Base-by-base conservation (phyloP, 2,329 filamentous ascomycete genomes). In the Chalara sp. region DNA sequence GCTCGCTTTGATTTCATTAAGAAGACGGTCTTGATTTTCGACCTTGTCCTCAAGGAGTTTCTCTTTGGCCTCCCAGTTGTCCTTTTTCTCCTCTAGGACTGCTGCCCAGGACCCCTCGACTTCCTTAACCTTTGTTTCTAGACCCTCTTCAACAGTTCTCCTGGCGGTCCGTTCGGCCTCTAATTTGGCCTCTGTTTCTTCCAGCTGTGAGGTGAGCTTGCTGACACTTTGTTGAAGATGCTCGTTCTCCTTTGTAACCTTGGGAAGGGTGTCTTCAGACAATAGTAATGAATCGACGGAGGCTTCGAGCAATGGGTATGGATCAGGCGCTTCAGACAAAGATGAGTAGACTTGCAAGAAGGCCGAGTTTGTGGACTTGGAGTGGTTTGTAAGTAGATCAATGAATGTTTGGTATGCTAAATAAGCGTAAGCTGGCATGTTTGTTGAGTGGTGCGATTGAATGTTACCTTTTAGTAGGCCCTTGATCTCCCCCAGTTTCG, bases 21-120 rank as follows among this genome's bases (percentile, higher is more conserved):
- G 71, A 39, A 99, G 71, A 6, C 90, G 83, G 46, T 99, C 93
- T 65, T 99, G 92, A 61, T 86, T 95, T 67, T 96, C 92, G 3
- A 95, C 76, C 70, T 96, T 97, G 61, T 97, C 92, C 63, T 96
- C 90, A 53, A 96, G 70, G 31, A 81, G 83, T 71, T 87, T 88
- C 72, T 99, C 93, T 66, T 95, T 96, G 6, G 92, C 84, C 49
- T 87, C 84, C 93, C 93, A 99, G 65, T 99, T 99, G 67, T 92
- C 89, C 62, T 89, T 86, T 71, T 96, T 96, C 74, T 99, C 93
- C 51, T 87, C 84, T 47, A 99, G 68, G 5, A 96, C 91, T 29
- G 89, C 90, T 10, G 81, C 80, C 92, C 93, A 99, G 3, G 89
- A 93, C 11, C 81, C 73, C 69, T 97, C 90, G 2, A 97, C 84